These are phyloP conservation scores for Arthromyces matolae DNA, from an alignment of 768 basidiomycete genomes.

Conservation along the genomic window DNA sequence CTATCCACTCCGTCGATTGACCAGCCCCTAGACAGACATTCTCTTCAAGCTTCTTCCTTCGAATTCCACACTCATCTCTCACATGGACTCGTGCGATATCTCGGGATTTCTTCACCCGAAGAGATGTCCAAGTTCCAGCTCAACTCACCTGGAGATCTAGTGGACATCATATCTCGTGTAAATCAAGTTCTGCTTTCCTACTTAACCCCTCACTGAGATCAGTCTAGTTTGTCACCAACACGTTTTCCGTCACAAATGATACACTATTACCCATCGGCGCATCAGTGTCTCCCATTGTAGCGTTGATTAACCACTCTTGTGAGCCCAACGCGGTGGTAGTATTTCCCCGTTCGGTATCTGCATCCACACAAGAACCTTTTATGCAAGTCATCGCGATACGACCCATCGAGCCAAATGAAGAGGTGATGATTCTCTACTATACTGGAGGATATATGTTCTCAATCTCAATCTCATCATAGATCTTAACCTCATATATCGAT, in stretches of 20 bases:
- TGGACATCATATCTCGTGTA: slow-evolving; percentile 71
- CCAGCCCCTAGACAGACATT: slow-evolving; percentile 60
- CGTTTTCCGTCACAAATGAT: slow-evolving; percentile 80
- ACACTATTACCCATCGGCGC: slow-evolving; percentile 80
- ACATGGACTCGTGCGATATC: slow-evolving; percentile 69
- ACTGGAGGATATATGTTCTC: background rate
- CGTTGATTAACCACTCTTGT: slow-evolving; percentile 87
- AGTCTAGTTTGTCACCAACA: slow-evolving; percentile 82
- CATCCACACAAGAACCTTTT: slow-evolving; percentile 45
- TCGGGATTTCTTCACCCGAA: slow-evolving; percentile 54
- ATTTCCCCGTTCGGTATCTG: slow-evolving; percentile 57
- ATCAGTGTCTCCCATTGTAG: slow-evolving; percentile 74
- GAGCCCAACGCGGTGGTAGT: slow-evolving; percentile 88
- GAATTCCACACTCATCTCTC: slow-evolving; percentile 68
- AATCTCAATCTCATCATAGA: slow-evolving; percentile 37
- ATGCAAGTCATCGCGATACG: slow-evolving; percentile 74
- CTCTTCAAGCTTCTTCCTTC: slow-evolving; percentile 43
- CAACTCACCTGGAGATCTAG: slow-evolving; percentile 55
- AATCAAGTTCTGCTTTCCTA: slow-evolving; percentile 16
- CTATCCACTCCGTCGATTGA: background rate
- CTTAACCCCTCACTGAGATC: background rate
- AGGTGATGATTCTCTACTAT: slow-evolving; percentile 42
- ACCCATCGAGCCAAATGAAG: slow-evolving; percentile 59
- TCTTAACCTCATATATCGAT: slow-evolving; percentile 84
- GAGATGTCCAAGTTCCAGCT: slow-evolving; percentile 60